These are phyloP conservation scores for Metschnikowia bowlesiae DNA, from an alignment of 805 yeast species.

Conservation along the genomic window DNA sequence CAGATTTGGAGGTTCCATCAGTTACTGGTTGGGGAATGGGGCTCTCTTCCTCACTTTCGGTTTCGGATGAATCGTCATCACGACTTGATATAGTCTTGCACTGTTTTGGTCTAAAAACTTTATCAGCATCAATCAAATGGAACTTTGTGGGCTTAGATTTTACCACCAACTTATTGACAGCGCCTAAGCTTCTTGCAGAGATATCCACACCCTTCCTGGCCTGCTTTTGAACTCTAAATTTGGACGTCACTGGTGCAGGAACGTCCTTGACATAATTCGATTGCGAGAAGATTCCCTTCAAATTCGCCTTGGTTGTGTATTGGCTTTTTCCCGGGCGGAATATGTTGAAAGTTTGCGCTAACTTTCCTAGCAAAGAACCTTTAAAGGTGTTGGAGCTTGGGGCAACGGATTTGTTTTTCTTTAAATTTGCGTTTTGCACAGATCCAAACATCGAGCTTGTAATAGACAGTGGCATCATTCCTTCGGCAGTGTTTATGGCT, in stretches of 20 bases:
- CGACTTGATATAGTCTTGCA: constrained; percentile 1
- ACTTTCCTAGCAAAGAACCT: constrained; percentile 26
- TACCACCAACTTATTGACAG: constrained; percentile 33
- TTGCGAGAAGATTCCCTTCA: constrained; percentile 32
- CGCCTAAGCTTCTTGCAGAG: constrained; percentile 14
- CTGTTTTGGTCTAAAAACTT: constrained; percentile 31
- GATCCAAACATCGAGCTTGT: constrained; percentile 24
- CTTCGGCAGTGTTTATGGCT: constrained; percentile 17
- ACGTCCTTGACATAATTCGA: constrained; percentile 19
- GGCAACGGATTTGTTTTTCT: constrained; percentile 16
- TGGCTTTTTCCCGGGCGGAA: constrained; percentile 22
- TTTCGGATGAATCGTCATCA: constrained; percentile 2
- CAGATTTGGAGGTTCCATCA: constrained; percentile 21
- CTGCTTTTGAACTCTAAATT: not conserved
- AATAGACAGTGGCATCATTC: constrained; percentile 31
- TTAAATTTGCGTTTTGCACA: constrained; percentile 4
- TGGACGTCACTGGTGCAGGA: not conserved
- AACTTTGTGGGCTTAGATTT: constrained; percentile 38
- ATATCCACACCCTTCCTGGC: not conserved
- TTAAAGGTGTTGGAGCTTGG: constrained; percentile 15
- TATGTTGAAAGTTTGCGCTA: constrained; percentile 33
- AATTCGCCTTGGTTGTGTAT: not conserved
- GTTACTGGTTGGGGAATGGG: constrained; percentile 7
- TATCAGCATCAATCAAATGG: constrained; percentile 40
- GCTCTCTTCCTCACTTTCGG: not conserved